Conservation (phyloP, 106 monocot genomes). For the Allium cepa region DNA sequence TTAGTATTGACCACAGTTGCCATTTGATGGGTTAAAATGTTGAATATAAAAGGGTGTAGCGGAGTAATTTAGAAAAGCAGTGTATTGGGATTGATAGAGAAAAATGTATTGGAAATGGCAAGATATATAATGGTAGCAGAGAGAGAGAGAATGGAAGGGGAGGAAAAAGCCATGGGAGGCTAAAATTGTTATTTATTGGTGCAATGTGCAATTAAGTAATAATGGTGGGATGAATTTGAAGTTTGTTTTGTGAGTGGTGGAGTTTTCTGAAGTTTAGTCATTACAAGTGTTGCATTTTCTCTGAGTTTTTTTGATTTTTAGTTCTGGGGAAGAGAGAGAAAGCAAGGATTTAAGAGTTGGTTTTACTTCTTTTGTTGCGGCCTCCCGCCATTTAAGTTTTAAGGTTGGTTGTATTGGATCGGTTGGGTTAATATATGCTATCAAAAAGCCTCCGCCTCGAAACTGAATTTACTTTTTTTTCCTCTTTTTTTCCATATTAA, state of each 20-base stretch:
- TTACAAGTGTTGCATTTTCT: slow-evolving; percentile 9
- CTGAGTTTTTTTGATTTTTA: slow-evolving; percentile 1
- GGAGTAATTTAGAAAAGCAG: too few relatives aligned
- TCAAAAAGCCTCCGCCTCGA: background rate
- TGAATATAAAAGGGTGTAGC: too few relatives aligned
- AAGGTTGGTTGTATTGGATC: background rate
- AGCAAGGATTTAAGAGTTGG: background rate
- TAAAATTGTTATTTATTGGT: background rate
- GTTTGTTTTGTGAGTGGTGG: slow-evolving; percentile 7
- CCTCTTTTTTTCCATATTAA: too few relatives aligned
- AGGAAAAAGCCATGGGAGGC: background rate
- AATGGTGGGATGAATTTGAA: background rate
- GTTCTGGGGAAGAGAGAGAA: too few relatives aligned
- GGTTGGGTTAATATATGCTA: background rate
- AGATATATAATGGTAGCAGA: background rate
- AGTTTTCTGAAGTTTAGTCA: background rate
- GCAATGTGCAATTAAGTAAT: background rate
- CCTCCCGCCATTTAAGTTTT: background rate
- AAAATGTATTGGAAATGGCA: background rate
- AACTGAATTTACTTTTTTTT: background rate
- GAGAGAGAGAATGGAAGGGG: slow-evolving; percentile 4
- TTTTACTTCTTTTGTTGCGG: background rate
- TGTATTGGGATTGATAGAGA: background rate
- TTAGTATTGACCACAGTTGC: background rate
- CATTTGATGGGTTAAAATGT: too few relatives aligned